Conservation (phyloP, 2,329 filamentous ascomycete genomes). For the Pseudopyricularia javanii region DNA sequence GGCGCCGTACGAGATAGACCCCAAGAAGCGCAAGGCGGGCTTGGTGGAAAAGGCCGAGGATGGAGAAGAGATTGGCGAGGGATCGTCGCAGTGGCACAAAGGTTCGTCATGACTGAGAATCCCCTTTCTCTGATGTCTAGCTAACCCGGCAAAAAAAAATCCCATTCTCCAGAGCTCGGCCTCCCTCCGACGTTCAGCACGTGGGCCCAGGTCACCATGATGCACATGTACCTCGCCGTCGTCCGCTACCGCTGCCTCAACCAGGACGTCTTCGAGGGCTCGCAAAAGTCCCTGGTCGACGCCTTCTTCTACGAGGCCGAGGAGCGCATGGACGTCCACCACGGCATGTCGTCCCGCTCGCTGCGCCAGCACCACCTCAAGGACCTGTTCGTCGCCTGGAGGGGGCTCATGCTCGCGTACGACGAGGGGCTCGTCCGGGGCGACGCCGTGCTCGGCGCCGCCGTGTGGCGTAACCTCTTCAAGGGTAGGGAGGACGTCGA, state of each 20-base stretch:
- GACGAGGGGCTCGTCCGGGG: slow-evolving; percentile 70
- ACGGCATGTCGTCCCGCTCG: slow-evolving; percentile 51
- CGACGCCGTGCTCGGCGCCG: slow-evolving; percentile 65
- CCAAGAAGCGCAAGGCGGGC: slow-evolving; percentile 51
- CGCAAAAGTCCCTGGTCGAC: slow-evolving; percentile 85
- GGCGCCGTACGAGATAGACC: slow-evolving; percentile 66
- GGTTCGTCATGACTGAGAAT: slow-evolving; percentile 34
- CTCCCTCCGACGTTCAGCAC: slow-evolving; percentile 83
- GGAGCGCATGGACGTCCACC: slow-evolving; percentile 68
- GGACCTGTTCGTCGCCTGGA: slow-evolving; percentile 88
- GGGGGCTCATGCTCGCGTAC: slow-evolving; percentile 72
- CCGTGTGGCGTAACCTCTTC: slow-evolving; percentile 89
- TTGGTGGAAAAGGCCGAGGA: slow-evolving; percentile 59
- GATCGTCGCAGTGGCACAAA: slow-evolving; percentile 69
- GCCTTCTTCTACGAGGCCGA: slow-evolving; percentile 91
- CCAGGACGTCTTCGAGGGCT: slow-evolving; percentile 53
- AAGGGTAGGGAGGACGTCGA: slow-evolving; percentile 49
- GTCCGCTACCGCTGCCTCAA: slow-evolving; percentile 73
- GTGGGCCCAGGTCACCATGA: slow-evolving; percentile 91
- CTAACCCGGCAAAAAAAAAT: too few species aligned
- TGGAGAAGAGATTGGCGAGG: slow-evolving; percentile 72
- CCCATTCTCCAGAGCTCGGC: slow-evolving; percentile 66
- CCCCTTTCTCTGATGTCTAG: background rate
- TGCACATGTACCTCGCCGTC: slow-evolving; percentile 88
- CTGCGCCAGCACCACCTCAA: slow-evolving; percentile 60